Evolutionary conservation across 2,329 filamentous ascomycete genomes (phyloP).

Genomic region (Aspergillus hortae): DNA sequence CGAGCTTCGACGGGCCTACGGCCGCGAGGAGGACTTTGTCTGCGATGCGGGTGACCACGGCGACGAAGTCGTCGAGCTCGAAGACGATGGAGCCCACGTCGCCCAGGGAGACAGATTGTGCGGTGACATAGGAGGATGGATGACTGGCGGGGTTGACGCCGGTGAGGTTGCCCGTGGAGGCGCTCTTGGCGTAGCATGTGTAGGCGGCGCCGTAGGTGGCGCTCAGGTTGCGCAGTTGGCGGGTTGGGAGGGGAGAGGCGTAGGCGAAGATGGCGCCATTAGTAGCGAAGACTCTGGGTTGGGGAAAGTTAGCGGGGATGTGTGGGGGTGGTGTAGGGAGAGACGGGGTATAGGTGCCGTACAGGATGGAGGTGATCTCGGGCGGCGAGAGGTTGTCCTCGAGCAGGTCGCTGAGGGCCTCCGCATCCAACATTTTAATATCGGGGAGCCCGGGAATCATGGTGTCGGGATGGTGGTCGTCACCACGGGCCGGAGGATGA

Average conservation of each 20-base stretch:
- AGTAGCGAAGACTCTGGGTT: constrained; percentile 38
- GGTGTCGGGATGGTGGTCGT: constrained; percentile 23
- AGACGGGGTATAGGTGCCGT: constrained; percentile 4
- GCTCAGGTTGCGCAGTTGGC: constrained; percentile 40
- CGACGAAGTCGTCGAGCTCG: constrained; percentile 39
- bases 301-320: constrained; percentile 3
- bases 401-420: constrained; percentile 39
- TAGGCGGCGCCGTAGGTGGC: constrained; percentile 44
- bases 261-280: constrained; percentile 45
- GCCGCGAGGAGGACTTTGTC: constrained; percentile 42
- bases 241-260: constrained; percentile 36
- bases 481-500: constrained; percentile 9
- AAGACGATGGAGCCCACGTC: constrained; percentile 45
- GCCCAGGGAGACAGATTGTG: constrained; percentile 39
- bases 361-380: constrained; percentile 44
- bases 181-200: constrained; percentile 40
- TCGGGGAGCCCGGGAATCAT: constrained; percentile 42
- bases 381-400: constrained; percentile 42
- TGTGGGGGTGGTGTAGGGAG: neutral
- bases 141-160: constrained; percentile 42
- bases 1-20: constrained; percentile 34
- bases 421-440: constrained; percentile 43
- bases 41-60: constrained; percentile 40
- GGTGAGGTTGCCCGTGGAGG: constrained; percentile 39
- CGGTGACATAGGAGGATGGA: constrained; percentile 41